Evolutionary conservation across 306 rosid genomes (phyloP).

Genomic region (Notholithocarpus densiflorus): DNA sequence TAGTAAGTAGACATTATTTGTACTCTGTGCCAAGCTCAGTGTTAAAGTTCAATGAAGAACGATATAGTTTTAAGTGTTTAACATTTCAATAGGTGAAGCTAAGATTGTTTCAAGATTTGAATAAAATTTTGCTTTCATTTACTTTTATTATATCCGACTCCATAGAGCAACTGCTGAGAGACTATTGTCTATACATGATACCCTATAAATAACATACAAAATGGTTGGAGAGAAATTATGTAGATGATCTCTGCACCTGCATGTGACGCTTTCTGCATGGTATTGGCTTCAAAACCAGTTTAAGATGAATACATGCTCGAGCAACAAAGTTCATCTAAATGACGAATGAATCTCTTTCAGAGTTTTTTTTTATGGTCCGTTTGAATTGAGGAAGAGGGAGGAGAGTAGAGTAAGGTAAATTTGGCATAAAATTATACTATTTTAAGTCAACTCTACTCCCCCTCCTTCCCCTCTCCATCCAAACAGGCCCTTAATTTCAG

Average conservation of each 20-base stretch:
- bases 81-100: too few species aligned
- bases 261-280: background rate
- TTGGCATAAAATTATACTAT: too few species aligned
- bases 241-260: background rate
- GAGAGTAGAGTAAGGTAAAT: too few species aligned
- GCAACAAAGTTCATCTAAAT: slow-evolving; percentile 43
- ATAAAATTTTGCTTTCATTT: background rate
- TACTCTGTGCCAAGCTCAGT: too few species aligned
- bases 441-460: too few species aligned
- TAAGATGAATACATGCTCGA: background rate
- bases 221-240: background rate
- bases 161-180: background rate
- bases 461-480: too few species aligned
- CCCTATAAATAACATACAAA: background rate
- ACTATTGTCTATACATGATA: background rate
- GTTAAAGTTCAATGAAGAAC: too few species aligned
- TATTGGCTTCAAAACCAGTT: background rate
- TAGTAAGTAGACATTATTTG: too few species aligned
- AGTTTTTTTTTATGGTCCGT: slow-evolving; percentile 28
- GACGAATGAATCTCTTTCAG: slow-evolving; percentile 80
- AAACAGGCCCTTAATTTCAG: slow-evolving; percentile 61
- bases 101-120: background rate
- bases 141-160: background rate
- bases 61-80: too few species aligned
- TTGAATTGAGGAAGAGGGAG: too few species aligned